phyloP scores from a whole-genome alignment of 164 flowering plant species.

The Piper longum region DNA sequence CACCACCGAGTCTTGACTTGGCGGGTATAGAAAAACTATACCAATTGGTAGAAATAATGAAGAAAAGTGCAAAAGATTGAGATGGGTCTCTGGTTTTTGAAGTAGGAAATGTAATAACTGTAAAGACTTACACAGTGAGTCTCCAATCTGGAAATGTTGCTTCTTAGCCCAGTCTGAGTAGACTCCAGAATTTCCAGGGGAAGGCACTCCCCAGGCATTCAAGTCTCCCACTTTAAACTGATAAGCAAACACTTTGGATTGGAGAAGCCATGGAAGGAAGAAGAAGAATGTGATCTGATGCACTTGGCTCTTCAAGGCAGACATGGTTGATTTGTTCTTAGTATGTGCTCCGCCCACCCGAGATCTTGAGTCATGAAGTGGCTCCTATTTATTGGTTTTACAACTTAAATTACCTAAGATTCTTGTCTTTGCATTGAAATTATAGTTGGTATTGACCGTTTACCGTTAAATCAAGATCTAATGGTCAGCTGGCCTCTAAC shows the following conservation, averaged over 20 bases:
- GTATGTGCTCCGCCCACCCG: not conserved
- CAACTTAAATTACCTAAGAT: not conserved
- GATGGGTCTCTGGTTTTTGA: no score
- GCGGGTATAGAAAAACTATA: conserved; percentile 89
- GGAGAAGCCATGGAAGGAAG: conserved; percentile 28
- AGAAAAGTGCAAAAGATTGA: not conserved
- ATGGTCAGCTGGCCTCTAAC: no score
- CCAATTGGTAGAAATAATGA: not conserved
- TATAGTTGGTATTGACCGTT: not conserved
- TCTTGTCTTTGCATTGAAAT: not conserved
- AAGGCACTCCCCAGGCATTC: conserved; percentile 79
- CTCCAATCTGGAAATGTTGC: conserved; percentile 48
- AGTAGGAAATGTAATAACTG: conserved; percentile 10
- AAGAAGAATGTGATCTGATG: conserved; percentile 17
- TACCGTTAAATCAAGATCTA: not conserved
- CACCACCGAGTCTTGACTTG: conserved; percentile 86
- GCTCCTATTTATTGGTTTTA: not conserved
- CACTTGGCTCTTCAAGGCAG: conserved; percentile 8
- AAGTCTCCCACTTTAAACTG: conserved; percentile 81
- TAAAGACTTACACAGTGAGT: conserved; percentile 66
- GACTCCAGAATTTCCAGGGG: conserved; percentile 36
- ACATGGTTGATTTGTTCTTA: conserved; percentile 18
- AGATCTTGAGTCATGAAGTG: not conserved
- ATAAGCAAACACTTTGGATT: conserved; percentile 30
- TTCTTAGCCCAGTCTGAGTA: conserved; percentile 64